These are phyloP conservation scores for Halophytophthora batemanensis DNA, from an alignment of 352 stramenopile species.

Conservation along the genomic window DNA sequence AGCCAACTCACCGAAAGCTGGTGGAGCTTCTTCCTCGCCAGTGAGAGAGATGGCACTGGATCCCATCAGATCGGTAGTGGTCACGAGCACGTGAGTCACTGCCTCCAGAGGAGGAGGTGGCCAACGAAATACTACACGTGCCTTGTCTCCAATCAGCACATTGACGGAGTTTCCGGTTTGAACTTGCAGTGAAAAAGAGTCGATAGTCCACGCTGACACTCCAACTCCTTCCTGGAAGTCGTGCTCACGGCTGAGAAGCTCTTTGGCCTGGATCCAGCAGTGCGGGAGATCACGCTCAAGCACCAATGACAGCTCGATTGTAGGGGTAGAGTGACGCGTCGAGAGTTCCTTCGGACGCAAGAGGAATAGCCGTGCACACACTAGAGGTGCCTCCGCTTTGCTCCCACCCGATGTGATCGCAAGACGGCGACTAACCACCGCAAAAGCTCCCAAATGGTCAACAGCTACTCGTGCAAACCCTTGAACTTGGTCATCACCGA, in stretches of 20 bases:
- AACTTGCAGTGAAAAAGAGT: constrained; percentile 17
- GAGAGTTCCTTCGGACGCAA: constrained; percentile 10
- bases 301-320: constrained; percentile 6
- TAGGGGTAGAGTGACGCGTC: not conserved
- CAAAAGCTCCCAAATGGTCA: constrained; percentile 17
- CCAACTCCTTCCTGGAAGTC: not conserved
- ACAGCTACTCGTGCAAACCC: constrained; percentile 11
- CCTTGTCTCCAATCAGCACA: constrained; percentile 7
- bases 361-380: constrained; percentile 13
- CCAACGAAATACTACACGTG: constrained; percentile 17
- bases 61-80: constrained; percentile 1
- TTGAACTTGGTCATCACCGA: not conserved
- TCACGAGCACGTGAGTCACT: constrained; percentile 8
- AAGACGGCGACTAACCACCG: constrained; percentile 14
- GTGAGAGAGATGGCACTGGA: not conserved
- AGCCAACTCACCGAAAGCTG: constrained; percentile 8
- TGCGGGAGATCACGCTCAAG: constrained; percentile 13
- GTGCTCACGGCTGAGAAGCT: not conserved
- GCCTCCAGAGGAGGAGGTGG: constrained; percentile 7
- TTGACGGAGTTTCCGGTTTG: constrained; percentile 15
- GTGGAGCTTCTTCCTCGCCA: not conserved
- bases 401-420: constrained; percentile 1
- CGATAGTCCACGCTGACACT: not conserved
- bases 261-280: constrained; percentile 9
- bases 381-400: constrained; percentile 1